A percentile compares a stretch with the other conserved stretches of the same genome.
These are phyloP conservation scores for Amniculicola lignicola DNA, from an alignment of 495 filamentous ascomycete genomes.

Conservation along the genomic window DNA sequence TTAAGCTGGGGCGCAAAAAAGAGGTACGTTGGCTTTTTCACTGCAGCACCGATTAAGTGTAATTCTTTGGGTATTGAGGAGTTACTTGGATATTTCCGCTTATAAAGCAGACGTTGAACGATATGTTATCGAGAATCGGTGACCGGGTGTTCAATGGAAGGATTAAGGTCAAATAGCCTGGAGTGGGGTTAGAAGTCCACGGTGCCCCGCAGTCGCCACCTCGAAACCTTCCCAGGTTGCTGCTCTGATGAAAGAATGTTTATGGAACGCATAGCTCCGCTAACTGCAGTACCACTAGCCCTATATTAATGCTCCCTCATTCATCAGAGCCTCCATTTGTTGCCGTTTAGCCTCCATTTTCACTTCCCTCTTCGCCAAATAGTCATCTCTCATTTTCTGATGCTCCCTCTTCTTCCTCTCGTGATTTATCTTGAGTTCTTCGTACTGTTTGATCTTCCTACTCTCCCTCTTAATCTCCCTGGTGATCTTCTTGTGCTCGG, in stretches of 20 bases:
- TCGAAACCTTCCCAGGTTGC: background rate
- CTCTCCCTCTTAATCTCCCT: conserved; percentile 45
- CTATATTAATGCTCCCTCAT: conserved; percentile 29
- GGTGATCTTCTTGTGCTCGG: conserved; percentile 54
- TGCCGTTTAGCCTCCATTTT: conserved; percentile 17
- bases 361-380: conserved; percentile 36
- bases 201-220: background rate
- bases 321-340: conserved; percentile 31
- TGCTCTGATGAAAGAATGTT: background rate
- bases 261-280: background rate
- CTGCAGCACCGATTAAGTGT: no score
- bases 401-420: conserved; percentile 44
- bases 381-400: conserved; percentile 35
- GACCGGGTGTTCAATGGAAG: no score
- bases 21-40: no score
- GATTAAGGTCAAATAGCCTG: conserved; percentile 4
- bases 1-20: no score
- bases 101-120: no score
- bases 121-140: no score
- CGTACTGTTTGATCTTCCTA: conserved; percentile 27
- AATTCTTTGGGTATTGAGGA: no score
- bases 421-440: conserved; percentile 42
- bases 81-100: no score
- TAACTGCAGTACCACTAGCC: background rate
- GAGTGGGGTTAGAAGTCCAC: background rate